Percentiles rank a stretch among this genome's conserved stretches.
These are phyloP conservation scores for Grosmannia penicillata DNA, from an alignment of 2,329 filamentous ascomycete genomes.

Conservation along the genomic window DNA sequence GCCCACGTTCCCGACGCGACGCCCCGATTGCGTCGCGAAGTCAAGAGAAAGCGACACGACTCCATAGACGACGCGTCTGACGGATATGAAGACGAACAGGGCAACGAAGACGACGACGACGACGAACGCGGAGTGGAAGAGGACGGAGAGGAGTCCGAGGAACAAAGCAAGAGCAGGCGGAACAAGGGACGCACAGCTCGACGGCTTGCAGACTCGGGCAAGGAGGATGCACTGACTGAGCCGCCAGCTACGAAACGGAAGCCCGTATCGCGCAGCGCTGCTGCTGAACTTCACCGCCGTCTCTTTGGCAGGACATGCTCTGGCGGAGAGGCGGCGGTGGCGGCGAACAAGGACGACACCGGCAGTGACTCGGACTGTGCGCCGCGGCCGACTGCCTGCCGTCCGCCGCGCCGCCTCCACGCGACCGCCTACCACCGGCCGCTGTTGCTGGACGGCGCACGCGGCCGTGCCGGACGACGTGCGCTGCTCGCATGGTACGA, in stretches of 20 bases:
- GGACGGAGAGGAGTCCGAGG: not conserved
- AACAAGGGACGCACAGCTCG: not conserved
- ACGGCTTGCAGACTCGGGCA: too few species aligned
- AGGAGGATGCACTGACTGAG: too few species aligned
- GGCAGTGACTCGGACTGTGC: not conserved
- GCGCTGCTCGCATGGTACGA: slow-evolving; percentile 38
- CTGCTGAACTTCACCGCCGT: too few species aligned
- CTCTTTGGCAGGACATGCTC: too few species aligned
- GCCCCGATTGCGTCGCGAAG: not conserved
- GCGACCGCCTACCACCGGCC: slow-evolving; percentile 32
- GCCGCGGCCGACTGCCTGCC: slow-evolving; percentile 5
- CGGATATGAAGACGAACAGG: not conserved
- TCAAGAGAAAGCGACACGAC: not conserved
- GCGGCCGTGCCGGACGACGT: slow-evolving; percentile 16
- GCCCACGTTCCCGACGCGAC: not conserved
- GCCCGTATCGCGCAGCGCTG: too few species aligned
- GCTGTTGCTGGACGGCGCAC: slow-evolving; percentile 25
- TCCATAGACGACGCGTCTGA: not conserved
- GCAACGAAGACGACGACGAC: not conserved
- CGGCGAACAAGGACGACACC: not conserved
- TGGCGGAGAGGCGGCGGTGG: too few species aligned
- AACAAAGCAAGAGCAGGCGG: not conserved
- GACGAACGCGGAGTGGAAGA: not conserved
- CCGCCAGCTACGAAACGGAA: too few species aligned
- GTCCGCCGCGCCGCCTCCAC: slow-evolving; percentile 20